phyloP scores from a whole-genome alignment of 371 early-diverging fungal genomes.

The Mortierella sp. region DNA sequence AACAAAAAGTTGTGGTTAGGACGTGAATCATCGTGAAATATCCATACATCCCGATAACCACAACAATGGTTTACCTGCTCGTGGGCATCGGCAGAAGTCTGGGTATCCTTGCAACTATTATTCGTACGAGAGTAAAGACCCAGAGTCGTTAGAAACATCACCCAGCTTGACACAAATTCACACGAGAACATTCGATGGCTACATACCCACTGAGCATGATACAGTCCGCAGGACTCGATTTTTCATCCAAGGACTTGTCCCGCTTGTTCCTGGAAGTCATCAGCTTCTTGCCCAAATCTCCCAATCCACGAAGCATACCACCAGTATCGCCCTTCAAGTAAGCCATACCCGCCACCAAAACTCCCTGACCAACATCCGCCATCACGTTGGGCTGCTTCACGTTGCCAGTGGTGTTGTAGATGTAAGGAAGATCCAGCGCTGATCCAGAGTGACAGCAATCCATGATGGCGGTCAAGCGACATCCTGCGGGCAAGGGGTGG shows the following conservation, averaged over 20 bases:
- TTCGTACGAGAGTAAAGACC: slow-evolving; percentile 26
- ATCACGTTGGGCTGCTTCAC: slow-evolving; percentile 67
- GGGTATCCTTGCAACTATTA: slow-evolving; percentile 88
- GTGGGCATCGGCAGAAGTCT: slow-evolving; percentile 90
- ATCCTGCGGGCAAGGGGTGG: slow-evolving; percentile 86
- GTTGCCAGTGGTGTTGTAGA: slow-evolving; percentile 83
- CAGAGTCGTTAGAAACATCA: neutral
- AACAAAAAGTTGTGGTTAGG: neutral
- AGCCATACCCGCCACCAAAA: slow-evolving; percentile 66
- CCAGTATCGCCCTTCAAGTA: slow-evolving; percentile 71
- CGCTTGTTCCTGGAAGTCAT: slow-evolving; percentile 55
- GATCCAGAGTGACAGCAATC: slow-evolving; percentile 93
- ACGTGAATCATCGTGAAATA: slow-evolving; percentile 15
- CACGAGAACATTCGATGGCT: neutral
- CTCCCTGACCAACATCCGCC: slow-evolving; percentile 69
- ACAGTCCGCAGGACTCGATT: slow-evolving; percentile 83
- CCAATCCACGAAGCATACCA: slow-evolving; percentile 63
- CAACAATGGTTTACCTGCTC: slow-evolving; percentile 59
- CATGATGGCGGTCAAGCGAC: slow-evolving; percentile 90
- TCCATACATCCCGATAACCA: slow-evolving; percentile 62
- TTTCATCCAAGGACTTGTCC: slow-evolving; percentile 62
- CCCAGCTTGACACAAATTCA: neutral
- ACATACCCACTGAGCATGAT: slow-evolving; percentile 87
- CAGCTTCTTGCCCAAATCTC: slow-evolving; percentile 64
- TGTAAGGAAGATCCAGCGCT: slow-evolving; percentile 90